These are phyloP conservation scores for Amaranthus cruentus DNA, from an alignment of 148 eudicot species.

Conservation along the genomic window DNA sequence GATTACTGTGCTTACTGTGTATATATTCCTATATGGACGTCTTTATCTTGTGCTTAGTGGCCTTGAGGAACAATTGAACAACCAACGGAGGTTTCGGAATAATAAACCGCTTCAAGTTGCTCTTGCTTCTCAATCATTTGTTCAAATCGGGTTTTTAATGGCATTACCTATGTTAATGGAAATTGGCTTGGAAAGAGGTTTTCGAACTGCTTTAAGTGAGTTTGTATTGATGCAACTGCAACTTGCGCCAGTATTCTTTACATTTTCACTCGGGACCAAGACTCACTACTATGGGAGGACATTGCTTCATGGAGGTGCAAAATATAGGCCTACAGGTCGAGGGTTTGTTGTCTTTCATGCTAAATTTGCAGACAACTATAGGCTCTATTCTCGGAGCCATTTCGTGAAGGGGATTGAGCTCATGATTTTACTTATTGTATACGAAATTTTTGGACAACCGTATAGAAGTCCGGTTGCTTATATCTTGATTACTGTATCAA, in stretches of 20 bases:
- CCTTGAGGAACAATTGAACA: constrained; percentile 71
- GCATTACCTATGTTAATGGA: constrained; percentile 99
- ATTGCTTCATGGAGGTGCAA: constrained; percentile 95
- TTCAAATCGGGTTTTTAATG: constrained; percentile 94
- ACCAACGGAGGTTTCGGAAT: constrained; percentile 43
- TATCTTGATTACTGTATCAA: constrained; percentile 73
- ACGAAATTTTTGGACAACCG: constrained; percentile 70
- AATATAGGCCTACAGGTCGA: constrained; percentile 91
- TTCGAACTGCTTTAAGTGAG: constrained; percentile 85
- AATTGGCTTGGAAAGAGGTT: constrained; percentile 87
- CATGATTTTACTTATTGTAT: constrained; percentile 80
- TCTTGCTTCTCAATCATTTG: constrained; percentile 95
- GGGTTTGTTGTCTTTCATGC: constrained; percentile 98
- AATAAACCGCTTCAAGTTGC: constrained; percentile 84
- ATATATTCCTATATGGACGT: constrained; percentile 90
- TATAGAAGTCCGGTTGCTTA: constrained; percentile 72
- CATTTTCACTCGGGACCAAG: constrained; percentile 95
- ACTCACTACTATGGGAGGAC: constrained; percentile 96
- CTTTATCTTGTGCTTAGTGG: constrained; percentile 96
- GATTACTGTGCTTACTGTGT: constrained; percentile 94
- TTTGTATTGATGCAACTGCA: constrained; percentile 88
- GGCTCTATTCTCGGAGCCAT: constrained; percentile 97
- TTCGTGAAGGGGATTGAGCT: constrained; percentile 98
- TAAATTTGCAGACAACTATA: constrained; percentile 95
- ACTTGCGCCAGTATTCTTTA: constrained; percentile 90